A percentile compares a stretch with the other conserved stretches of the same genome.
Conservation (phyloP, 2,329 filamentous ascomycete species). For the Cercospora sesami region DNA sequence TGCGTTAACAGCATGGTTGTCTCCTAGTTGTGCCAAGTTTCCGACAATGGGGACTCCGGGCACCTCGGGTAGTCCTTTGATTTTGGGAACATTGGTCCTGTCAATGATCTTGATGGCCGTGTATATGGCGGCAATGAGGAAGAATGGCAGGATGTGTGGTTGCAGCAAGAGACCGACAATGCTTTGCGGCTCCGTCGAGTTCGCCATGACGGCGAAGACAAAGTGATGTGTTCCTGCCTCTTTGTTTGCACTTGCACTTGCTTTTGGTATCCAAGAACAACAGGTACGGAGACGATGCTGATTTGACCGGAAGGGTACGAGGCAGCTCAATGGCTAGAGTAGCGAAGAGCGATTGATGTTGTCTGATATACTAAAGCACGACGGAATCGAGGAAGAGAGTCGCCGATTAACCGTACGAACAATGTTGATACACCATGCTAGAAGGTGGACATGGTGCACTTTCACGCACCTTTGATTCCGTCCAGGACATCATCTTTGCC, state of each 20-base stretch:
- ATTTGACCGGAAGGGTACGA: background rate
- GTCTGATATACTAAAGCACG: constrained; percentile 6
- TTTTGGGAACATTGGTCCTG: constrained; percentile 50
- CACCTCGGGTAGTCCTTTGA: constrained; percentile 51
- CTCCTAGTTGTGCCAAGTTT: constrained; percentile 49
- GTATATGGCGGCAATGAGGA: constrained; percentile 44
- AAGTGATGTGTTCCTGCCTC: background rate
- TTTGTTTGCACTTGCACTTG: background rate
- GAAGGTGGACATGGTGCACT: background rate
- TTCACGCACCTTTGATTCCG: constrained; percentile 12
- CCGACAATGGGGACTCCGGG: constrained; percentile 51
- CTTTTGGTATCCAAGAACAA: background rate
- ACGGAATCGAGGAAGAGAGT: constrained; percentile 16
- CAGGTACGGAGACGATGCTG: background rate
- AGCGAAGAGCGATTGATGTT: background rate
- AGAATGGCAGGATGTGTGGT: constrained; percentile 45
- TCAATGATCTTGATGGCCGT: constrained; percentile 46
- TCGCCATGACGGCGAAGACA: constrained; percentile 27
- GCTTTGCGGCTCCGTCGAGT: constrained; percentile 31
- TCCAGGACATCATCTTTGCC: constrained; percentile 20
- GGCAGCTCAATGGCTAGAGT: background rate
- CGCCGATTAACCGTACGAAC: constrained; percentile 6
- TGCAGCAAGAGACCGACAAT: constrained; percentile 37
- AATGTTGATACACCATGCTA: constrained; percentile 2
- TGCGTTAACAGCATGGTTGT: constrained; percentile 49